These are phyloP conservation scores for Mytilinidion resinicola DNA, from an alignment of 495 filamentous ascomycete genomes.

Conservation along the genomic window DNA sequence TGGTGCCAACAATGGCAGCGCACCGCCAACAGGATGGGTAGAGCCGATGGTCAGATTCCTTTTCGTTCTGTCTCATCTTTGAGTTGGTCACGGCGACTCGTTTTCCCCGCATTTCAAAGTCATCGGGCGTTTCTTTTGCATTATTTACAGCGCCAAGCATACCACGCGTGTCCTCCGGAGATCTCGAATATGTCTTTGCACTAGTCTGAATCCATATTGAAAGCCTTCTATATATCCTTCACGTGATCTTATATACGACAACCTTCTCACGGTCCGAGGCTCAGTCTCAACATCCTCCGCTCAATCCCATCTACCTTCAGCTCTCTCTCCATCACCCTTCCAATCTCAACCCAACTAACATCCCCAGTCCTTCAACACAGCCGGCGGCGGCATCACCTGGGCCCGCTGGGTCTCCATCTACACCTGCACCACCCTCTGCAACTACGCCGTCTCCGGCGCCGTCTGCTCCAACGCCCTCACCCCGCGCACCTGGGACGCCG, in stretches of 20 bases:
- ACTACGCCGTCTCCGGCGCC: constrained; percentile 67
- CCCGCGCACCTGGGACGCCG: constrained; percentile 43
- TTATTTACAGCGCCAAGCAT: not conserved
- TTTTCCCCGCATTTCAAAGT: not conserved
- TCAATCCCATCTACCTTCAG: not conserved
- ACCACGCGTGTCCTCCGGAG: too few species aligned
- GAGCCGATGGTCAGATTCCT: constrained; percentile 37
- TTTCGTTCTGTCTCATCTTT: not conserved
- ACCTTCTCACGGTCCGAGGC: too few species aligned
- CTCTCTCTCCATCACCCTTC: not conserved
- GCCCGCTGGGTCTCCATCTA: constrained; percentile 52
- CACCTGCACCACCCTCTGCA: constrained; percentile 55
- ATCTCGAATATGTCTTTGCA: too few species aligned
- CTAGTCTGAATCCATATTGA: too few species aligned
- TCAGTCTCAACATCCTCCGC: not conserved
- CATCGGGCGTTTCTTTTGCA: too few species aligned
- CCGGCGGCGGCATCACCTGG: constrained; percentile 64
- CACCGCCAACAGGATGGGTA: constrained; percentile 55
- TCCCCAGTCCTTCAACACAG: constrained; percentile 41
- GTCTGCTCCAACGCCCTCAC: constrained; percentile 63
- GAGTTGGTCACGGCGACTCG: not conserved
- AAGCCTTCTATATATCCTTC: too few species aligned
- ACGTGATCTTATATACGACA: too few species aligned
- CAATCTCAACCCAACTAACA: constrained; percentile 23
- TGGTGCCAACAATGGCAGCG: constrained; percentile 46